Conservation (phyloP, 345 rosid species). For the Acer negundo region DNA sequence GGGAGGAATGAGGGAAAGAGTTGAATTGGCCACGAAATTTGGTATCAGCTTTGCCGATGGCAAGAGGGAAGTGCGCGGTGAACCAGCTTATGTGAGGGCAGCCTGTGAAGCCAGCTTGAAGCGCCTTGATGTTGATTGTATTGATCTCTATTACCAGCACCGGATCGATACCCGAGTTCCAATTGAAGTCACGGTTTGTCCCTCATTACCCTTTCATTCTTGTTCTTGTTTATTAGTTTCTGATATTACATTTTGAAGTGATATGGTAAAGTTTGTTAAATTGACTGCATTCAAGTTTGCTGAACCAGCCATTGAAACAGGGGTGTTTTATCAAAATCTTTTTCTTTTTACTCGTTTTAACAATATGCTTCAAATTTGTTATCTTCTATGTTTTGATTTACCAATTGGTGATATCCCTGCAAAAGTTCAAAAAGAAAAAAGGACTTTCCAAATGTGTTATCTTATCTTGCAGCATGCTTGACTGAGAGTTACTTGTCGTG, state of each 20-base stretch:
- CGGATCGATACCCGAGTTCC: conserved; percentile 23
- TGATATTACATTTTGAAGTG: background rate
- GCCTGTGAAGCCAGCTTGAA: conserved; percentile 44
- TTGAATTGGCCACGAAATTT: conserved; percentile 21
- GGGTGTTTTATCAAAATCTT: too few relatives aligned
- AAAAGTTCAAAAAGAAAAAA: background rate
- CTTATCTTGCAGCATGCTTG: background rate
- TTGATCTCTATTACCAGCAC: conserved; percentile 32
- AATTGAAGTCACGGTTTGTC: conserved; percentile 24
- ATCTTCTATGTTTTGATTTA: too few relatives aligned
- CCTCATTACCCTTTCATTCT: conserved; percentile 20
- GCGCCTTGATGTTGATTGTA: conserved; percentile 23
- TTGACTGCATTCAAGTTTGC: background rate
- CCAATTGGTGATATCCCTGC: background rate
- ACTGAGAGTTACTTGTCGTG: background rate
- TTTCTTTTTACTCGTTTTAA: too few relatives aligned
- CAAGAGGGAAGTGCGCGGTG: conserved; percentile 25
- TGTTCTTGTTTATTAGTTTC: background rate
- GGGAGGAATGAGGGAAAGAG: conserved; percentile 17
- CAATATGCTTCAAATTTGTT: background rate
- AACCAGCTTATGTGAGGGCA: conserved; percentile 45
- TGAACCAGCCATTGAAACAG: background rate
- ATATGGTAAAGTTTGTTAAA: background rate
- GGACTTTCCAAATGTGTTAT: background rate
- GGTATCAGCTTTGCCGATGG: background rate